Evolutionary conservation across 2,329 filamentous ascomycete genomes (phyloP).

Genomic region (Fusarium irregulare): DNA sequence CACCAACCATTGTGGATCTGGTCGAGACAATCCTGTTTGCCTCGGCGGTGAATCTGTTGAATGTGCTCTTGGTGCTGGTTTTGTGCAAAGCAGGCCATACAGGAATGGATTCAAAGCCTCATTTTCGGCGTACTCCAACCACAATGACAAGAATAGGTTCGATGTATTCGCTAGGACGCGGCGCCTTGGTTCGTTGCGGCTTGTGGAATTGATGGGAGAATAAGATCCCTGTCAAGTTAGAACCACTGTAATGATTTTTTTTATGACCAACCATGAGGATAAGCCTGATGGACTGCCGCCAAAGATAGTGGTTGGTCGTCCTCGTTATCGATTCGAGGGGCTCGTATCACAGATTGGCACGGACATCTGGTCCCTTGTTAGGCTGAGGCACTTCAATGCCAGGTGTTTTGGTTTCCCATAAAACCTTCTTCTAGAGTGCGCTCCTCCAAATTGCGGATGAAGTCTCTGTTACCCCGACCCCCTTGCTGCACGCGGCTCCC

Average conservation of each 20-base stretch:
- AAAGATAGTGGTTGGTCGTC: conserved; percentile 10
- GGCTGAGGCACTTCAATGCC: conserved; percentile 68
- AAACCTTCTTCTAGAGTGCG: conserved; percentile 93
- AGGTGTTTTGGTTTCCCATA: conserved; percentile 71
- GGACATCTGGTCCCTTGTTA: conserved; percentile 34
- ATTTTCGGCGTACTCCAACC: conserved; percentile 12
- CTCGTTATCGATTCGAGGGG: conserved; percentile 15
- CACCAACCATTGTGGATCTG: conserved; percentile 31
- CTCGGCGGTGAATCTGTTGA: not conserved
- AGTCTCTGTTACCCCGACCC: conserved; percentile 78
- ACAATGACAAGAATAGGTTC: conserved; percentile 6
- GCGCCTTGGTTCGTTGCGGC: conserved; percentile 23
- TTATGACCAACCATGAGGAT: conserved; percentile 33
- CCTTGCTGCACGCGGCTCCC: conserved; percentile 77
- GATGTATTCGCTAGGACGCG: not conserved
- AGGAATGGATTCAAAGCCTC: conserved; percentile 10
- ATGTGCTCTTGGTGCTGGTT: conserved; percentile 14
- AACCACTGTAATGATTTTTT: conserved; percentile 19
- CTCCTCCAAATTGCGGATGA: conserved; percentile 95
- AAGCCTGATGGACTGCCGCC: conserved; percentile 24
- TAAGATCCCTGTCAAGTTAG: conserved; percentile 21
- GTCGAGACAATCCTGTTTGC: conserved; percentile 7
- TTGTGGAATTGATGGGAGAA: conserved; percentile 17
- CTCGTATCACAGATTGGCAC: conserved; percentile 31
- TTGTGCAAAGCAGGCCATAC: conserved; percentile 6